Evolutionary conservation across 148 eudicot species (phyloP), one percentile per base, ranked within the genome.

Genomic region (Fallopia convolvulus): DNA sequence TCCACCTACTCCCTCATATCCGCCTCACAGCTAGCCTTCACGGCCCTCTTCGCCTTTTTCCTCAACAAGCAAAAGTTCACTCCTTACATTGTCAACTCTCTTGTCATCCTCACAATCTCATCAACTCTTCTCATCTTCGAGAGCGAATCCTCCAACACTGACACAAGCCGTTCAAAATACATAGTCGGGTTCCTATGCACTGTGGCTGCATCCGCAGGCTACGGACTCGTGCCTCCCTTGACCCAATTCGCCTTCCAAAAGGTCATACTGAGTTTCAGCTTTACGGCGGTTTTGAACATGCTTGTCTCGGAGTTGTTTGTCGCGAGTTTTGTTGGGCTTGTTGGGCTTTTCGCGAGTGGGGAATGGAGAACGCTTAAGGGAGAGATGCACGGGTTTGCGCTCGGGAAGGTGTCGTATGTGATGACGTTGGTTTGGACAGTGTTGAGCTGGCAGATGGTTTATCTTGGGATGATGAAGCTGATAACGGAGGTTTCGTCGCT

Each of bases 1-100:
- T 88, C 91, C 9, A 88, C 91, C 2, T 86, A 84, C 74, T 83
- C 88, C 15, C 85, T 88, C 77, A 71, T 86, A 9, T 82, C 87
- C 46, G 86, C 89, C 13, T 77, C 87, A 8, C 91, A 88, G 47
- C 65, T 88, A 9, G 91, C 82, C 73, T 88, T 88, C 84, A 88
- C 86, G n/a, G 91, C 85, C 6, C 50, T 84, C 47, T 81, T 85
- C 49, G 78, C 89, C 11, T 86, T 33, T 78, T 79, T 88, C 76
- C 79, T 88, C 33, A 86, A 86, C 70, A 68, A 87, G 32, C 89
- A 86, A 48, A 88, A 83, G 53, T 84, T 88, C 83, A 88, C 86
- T 33, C 66, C 77, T 23, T 50, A 81, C 3, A 76, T 88, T 3
- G 40, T 88, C 15, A 88, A 84, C 76, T 86, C 89, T 17, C 6